Evolutionary conservation across 306 rosid genomes (phyloP), one percentile per base, ranked within the genome.

Genomic region (Alnus rubra): DNA sequence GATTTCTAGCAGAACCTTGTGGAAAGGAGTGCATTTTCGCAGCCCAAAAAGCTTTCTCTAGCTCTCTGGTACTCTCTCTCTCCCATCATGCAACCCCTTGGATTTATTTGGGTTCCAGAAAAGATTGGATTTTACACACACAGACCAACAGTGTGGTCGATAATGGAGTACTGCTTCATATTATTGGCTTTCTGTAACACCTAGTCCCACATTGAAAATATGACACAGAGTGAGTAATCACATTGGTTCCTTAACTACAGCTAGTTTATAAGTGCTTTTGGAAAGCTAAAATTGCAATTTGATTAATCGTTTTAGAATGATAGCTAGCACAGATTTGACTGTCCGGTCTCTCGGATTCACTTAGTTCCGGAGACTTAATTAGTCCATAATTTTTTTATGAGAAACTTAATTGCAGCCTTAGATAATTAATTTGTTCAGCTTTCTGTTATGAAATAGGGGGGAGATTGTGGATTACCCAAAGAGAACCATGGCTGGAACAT

Each of bases 401-500:
- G 28, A 23, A 23, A 23, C 28, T 23, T 23, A 23, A 23, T 23
- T 23, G 0, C 28, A 23, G 28, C 28, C 28, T 23, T 23, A 23
- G 28, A 23, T 23, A 23, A 23, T 23, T 23, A 33, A 63, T 63
- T 33, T 63, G 10, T 63, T 63, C 1, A 14, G 45, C 12, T 63
- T 60, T 63, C 69, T 63, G 69, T 33, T 63, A 18, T 63, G 42
- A 4, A 16, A 74, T 47, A 76, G 74, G 74, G 3, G 19, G 19
- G 11, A 62, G 81, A 5, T 3, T 39, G 44, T 71, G 71, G 69
- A 74, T 16, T 56, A 23, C 62, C 11, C 13, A 7, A 60, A 44
- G 44, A 65, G 59, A 72, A 28, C 62, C 49, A 88, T 88, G 90
- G 92, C 85, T 74, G 88, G 82, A 53, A 65, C 83, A 37, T 62